Evolutionary conservation across 495 filamentous ascomycete species (phyloP).

Genomic region (Xylaria flabelliformis): DNA sequence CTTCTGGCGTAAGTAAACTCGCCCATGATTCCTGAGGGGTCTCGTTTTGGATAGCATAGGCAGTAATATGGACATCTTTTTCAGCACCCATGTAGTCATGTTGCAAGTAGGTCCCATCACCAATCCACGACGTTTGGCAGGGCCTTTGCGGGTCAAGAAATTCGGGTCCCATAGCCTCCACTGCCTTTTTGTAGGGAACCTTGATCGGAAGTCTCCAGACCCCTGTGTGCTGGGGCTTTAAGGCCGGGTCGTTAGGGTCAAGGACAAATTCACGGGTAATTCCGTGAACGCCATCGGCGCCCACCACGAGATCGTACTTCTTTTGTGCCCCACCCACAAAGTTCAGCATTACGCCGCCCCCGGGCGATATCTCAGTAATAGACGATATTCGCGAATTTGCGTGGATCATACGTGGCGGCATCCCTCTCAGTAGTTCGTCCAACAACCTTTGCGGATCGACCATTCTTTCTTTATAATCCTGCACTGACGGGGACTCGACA

Average conservation of each 20-base stretch:
- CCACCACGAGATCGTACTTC: slow-evolving; percentile 37
- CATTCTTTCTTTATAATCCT: slow-evolving; percentile 18
- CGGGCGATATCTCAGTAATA: slow-evolving; percentile 28
- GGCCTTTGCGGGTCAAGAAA: slow-evolving; percentile 33
- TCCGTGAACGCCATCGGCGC: slow-evolving; percentile 36
- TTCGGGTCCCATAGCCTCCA: slow-evolving; percentile 34
- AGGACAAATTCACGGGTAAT: slow-evolving; percentile 37
- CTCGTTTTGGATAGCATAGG: slow-evolving; percentile 27
- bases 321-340: slow-evolving; percentile 37
- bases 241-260: slow-evolving; percentile 28
- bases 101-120: slow-evolving; percentile 31
- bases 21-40: slow-evolving; percentile 30
- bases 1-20: slow-evolving; percentile 38
- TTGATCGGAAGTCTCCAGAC: slow-evolving; percentile 36
- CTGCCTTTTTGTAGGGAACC: slow-evolving; percentile 34
- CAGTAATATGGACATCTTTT: slow-evolving; percentile 34
- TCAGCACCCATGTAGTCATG: slow-evolving; percentile 33
- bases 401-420: slow-evolving; percentile 37
- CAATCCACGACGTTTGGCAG: slow-evolving; percentile 32
- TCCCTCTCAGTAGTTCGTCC: slow-evolving; percentile 31
- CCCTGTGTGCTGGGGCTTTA: slow-evolving; percentile 30
- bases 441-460: slow-evolving; percentile 36
- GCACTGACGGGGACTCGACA: slow-evolving; percentile 24
- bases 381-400: slow-evolving; percentile 31
- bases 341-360: slow-evolving; percentile 29